Evolutionary conservation across 192 early-diverging fungal genomes (phyloP).

Genomic region (Coemansia sp.): DNA sequence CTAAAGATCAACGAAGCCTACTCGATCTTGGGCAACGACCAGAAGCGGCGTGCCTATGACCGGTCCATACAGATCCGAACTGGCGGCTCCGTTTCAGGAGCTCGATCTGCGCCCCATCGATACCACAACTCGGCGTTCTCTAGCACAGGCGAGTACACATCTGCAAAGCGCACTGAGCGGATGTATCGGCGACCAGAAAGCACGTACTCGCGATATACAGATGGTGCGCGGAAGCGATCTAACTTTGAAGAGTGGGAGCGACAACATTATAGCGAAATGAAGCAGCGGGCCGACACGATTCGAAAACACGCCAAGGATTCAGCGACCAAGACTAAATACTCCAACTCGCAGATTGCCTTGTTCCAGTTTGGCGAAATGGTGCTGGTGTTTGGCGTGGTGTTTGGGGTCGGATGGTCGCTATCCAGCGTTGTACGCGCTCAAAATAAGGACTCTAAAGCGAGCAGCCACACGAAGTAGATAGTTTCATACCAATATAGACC

Average conservation of each 20-base stretch:
- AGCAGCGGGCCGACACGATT: slow-evolving; percentile 26
- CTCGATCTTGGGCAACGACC: slow-evolving; percentile 67
- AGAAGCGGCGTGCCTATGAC: slow-evolving; percentile 76
- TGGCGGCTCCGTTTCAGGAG: not conserved
- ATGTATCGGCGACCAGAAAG: slow-evolving; percentile 22
- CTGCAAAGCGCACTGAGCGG: slow-evolving; percentile 9
- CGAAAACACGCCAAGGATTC: slow-evolving; percentile 11
- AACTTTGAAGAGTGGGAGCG: slow-evolving; percentile 54
- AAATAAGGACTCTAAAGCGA: too few relatives aligned
- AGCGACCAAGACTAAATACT: slow-evolving; percentile 11
- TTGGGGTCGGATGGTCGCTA: slow-evolving; percentile 34
- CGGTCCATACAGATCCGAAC: slow-evolving; percentile 41
- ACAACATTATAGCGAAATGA: slow-evolving; percentile 37
- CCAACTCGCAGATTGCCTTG: slow-evolving; percentile 24
- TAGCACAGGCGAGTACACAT: slow-evolving; percentile 40
- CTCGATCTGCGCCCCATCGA: slow-evolving; percentile 5
- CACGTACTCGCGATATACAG: slow-evolving; percentile 15
- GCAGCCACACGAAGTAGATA: too few relatives aligned
- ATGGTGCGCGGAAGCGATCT: slow-evolving; percentile 8
- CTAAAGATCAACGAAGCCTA: slow-evolving; percentile 84
- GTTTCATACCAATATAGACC: too few relatives aligned
- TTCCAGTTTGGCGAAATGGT: slow-evolving; percentile 37
- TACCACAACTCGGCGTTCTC: slow-evolving; percentile 39
- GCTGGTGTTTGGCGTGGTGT: slow-evolving; percentile 18
- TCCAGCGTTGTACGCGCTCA: not conserved